phyloP scores from a whole-genome alignment of 1,139 yeast species.

The Candida sanyaensis region DNA sequence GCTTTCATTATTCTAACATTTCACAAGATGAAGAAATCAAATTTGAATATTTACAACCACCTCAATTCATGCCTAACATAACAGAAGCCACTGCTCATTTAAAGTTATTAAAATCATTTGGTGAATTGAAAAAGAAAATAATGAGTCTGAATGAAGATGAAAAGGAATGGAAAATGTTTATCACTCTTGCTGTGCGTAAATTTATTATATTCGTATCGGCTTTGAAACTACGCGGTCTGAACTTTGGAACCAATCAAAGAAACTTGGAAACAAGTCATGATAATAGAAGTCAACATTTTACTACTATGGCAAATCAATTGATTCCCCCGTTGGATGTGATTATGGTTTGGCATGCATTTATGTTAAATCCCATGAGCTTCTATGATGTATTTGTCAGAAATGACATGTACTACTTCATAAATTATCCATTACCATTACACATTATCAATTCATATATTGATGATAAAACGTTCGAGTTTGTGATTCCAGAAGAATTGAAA shows the following conservation, averaged over 20 bases:
- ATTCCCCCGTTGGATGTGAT: conserved; percentile 38
- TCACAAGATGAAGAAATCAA: background rate
- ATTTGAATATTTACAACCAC: background rate
- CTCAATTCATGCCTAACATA: conserved; percentile 1
- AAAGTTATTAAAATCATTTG: conserved; percentile 31
- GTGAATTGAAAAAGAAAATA: background rate
- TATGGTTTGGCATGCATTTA: conserved; percentile 40
- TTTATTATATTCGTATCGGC: conserved; percentile 29
- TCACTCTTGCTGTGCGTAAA: conserved; percentile 31
- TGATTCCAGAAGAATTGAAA: conserved; percentile 12
- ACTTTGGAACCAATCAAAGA: background rate
- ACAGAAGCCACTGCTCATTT: conserved; percentile 25
- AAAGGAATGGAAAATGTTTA: conserved; percentile 31
- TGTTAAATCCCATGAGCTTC: conserved; percentile 19
- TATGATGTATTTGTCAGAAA: conserved; percentile 30
- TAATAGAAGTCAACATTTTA: background rate
- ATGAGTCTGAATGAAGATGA: conserved; percentile 14
- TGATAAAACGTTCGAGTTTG: conserved; percentile 20
- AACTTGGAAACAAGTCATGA: background rate
- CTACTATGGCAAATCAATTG: background rate
- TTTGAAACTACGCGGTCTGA: conserved; percentile 8
- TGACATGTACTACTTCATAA: conserved; percentile 21
- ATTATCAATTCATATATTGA: conserved; percentile 22
- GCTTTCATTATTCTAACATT: conserved; percentile 19
- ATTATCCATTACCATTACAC: conserved; percentile 28